These are phyloP conservation scores for Leptosphaerulina australis DNA, from an alignment of 2,329 filamentous ascomycete genomes.

Conservation along the genomic window DNA sequence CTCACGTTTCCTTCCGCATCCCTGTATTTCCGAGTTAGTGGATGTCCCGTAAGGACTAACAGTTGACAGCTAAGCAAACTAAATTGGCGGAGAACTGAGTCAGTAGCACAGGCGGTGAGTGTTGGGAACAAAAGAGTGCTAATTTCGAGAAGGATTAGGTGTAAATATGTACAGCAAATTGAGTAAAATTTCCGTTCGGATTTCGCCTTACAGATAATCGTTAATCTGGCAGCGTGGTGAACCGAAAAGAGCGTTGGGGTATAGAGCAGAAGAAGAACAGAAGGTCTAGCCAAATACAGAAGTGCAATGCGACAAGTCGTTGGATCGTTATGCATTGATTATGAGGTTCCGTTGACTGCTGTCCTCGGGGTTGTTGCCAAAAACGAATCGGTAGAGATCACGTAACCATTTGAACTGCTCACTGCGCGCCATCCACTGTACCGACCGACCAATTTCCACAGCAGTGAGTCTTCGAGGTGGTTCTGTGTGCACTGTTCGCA, in stretches of 20 bases:
- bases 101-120: background rate
- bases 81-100: background rate
- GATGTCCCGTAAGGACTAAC: background rate
- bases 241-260: slow-evolving; percentile 19
- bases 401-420: slow-evolving; percentile 78
- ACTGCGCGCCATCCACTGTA: slow-evolving; percentile 74
- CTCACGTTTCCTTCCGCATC: background rate
- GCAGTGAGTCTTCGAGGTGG: slow-evolving; percentile 69
- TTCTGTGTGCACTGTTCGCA: slow-evolving; percentile 56
- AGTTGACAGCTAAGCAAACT: background rate
- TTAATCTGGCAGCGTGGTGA: slow-evolving; percentile 6
- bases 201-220: slow-evolving; percentile 9
- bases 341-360: slow-evolving; percentile 69
- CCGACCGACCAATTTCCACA: slow-evolving; percentile 78
- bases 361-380: slow-evolving; percentile 83
- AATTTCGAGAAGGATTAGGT: background rate
- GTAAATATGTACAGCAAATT: slow-evolving; percentile 12
- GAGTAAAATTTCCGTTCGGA: slow-evolving; percentile 1
- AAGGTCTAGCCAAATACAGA: slow-evolving; percentile 11
- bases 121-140: background rate
- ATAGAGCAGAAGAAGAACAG: slow-evolving; percentile 15
- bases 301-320: background rate
- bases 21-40: background rate
- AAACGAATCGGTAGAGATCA: slow-evolving; percentile 83
- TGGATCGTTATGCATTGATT: slow-evolving; percentile 52